Evolutionary conservation across 2,329 filamentous ascomycete species (phyloP).

Genomic region (Pseudopithomyces chartarum): DNA sequence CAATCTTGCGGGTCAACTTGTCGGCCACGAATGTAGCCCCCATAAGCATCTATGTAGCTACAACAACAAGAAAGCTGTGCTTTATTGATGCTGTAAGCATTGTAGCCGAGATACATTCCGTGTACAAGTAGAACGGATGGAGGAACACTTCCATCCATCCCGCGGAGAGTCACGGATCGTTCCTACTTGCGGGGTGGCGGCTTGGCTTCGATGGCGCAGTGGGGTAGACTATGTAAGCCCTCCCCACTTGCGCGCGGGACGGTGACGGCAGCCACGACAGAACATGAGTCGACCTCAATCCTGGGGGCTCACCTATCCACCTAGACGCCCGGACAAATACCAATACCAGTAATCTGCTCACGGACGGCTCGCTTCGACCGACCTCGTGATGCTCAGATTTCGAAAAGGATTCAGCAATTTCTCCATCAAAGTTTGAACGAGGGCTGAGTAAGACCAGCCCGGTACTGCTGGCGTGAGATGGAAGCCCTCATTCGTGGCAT

Average conservation of each 20-base stretch:
- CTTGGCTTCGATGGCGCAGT: constrained; percentile 3
- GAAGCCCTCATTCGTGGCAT: neutral
- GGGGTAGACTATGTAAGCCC: neutral
- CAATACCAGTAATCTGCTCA: neutral
- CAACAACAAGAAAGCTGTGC: neutral
- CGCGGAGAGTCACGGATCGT: neutral
- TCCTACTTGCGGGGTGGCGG: neutral
- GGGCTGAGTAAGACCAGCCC: constrained; percentile 6
- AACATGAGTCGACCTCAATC: neutral
- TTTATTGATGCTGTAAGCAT: neutral
- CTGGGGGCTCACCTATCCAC: neutral
- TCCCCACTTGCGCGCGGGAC: neutral
- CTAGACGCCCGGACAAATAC: constrained; percentile 1
- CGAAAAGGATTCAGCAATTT: neutral
- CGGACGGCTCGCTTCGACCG: neutral
- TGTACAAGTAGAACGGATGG: neutral
- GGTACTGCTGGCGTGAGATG: constrained; percentile 8
- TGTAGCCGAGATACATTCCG: neutral
- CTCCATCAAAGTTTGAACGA: neutral
- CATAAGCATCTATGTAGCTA: neutral
- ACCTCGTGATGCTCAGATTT: constrained; percentile 3
- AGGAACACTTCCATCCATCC: too few species aligned
- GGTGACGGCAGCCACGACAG: neutral
- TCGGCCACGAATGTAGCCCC: neutral
- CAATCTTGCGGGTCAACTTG: neutral